phyloP scores from a whole-genome alignment of 2,329 filamentous ascomycete genomes.

The Monilinia fructigena region DNA sequence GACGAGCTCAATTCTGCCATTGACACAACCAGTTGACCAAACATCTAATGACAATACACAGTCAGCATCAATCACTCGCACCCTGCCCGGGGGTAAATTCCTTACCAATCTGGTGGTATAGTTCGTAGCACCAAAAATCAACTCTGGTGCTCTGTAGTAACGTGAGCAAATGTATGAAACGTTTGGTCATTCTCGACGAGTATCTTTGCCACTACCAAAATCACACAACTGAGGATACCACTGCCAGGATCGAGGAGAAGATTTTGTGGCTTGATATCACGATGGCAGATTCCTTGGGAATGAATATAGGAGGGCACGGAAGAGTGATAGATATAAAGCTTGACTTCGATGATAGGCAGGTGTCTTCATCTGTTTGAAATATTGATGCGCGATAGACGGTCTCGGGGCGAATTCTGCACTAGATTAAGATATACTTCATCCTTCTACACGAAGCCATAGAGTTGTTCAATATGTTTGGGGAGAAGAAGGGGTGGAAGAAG shows the following conservation, averaged over 20 bases:
- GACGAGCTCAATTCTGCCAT: conserved; percentile 99
- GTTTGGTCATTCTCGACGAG: conserved; percentile 98
- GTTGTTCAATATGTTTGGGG: conserved; percentile 1
- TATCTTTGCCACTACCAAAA: conserved; percentile 98
- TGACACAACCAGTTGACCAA: conserved; percentile 97
- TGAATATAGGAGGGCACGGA: conserved; percentile 98
- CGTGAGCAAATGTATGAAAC: conserved; percentile 99
- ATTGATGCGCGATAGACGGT: conserved; percentile 96
- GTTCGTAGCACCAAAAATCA: conserved; percentile 98
- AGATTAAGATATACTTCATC: conserved; percentile 99
- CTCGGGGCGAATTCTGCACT: conserved; percentile 96
- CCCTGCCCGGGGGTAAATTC: conserved; percentile 26
- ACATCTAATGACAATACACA: conserved; percentile 63
- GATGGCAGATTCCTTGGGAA: conserved; percentile 97
- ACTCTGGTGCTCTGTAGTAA: conserved; percentile 95
- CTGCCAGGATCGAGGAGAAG: conserved; percentile 87
- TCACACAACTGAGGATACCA: conserved; percentile 93
- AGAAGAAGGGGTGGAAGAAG: conserved; percentile 35
- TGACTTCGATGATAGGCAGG: conserved; percentile 98
- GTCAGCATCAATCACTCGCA: conserved; percentile 28
- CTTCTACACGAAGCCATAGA: conserved; percentile 57
- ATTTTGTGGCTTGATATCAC: conserved; percentile 99
- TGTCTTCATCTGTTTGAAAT: conserved; percentile 99
- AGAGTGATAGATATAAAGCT: conserved; percentile 99
- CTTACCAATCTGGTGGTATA: conserved; percentile 99